These are phyloP conservation scores for Coriaria nepalensis DNA, from an alignment of 306 rosid species.

Conservation along the genomic window DNA sequence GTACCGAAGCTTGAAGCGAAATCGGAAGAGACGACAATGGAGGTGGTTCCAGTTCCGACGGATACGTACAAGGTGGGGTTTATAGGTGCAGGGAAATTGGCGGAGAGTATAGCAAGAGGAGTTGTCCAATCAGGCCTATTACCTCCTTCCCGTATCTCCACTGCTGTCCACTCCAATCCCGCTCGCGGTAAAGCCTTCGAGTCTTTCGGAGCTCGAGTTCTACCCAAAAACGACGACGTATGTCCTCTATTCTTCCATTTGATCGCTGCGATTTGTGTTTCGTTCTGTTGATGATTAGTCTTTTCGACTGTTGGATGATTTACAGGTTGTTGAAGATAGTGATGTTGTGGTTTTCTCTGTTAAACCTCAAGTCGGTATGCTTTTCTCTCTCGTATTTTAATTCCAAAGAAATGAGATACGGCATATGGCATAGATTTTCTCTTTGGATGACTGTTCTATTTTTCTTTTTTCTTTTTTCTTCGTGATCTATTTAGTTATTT, in stretches of 20 bases:
- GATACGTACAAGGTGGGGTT: constrained; percentile 64
- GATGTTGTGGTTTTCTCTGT: constrained; percentile 79
- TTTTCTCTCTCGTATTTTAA: not conserved
- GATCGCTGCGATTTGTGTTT: not conserved
- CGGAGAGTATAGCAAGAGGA: constrained; percentile 79
- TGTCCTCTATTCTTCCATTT: not conserved
- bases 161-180: constrained; percentile 39
- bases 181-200: constrained; percentile 37
- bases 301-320: too few species aligned
- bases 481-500: not conserved
- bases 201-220: constrained; percentile 35
- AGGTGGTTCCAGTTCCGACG: constrained; percentile 42
- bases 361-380: constrained; percentile 75
- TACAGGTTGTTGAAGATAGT: constrained; percentile 66
- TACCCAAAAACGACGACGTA: constrained; percentile 43
- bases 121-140: constrained; percentile 56
- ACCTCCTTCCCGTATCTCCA: constrained; percentile 59
- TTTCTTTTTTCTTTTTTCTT: not conserved
- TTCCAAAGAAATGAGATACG: too few species aligned
- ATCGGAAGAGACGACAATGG: constrained; percentile 10
- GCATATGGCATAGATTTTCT: too few species aligned
- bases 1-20: not conserved
- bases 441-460: not conserved
- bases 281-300: too few species aligned
- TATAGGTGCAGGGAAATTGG: constrained; percentile 98